These are phyloP conservation scores for Phenoliferia sp. DNA, from an alignment of 1,284 basidiomycete species.

Conservation along the genomic window DNA sequence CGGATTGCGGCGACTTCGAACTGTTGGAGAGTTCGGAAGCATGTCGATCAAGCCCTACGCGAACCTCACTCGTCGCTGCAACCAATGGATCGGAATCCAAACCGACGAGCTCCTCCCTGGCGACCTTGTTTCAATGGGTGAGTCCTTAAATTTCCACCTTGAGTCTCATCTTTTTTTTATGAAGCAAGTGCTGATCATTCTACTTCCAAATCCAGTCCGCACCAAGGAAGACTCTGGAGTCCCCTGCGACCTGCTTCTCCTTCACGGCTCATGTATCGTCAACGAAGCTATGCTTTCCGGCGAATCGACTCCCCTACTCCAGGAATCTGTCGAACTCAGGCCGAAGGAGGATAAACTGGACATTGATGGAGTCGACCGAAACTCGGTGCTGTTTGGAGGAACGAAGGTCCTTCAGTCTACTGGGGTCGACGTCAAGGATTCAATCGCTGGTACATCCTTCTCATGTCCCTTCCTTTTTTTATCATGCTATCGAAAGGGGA, in stretches of 20 bases:
- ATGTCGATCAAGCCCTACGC: slow-evolving; percentile 88
- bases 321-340: slow-evolving; percentile 84
- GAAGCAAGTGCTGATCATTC: too few relatives aligned
- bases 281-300: slow-evolving; percentile 98
- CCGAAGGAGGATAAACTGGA: slow-evolving; percentile 70
- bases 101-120: slow-evolving; percentile 83
- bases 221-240: slow-evolving; percentile 77
- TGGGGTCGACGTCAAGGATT: slow-evolving; percentile 32
- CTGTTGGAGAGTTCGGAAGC: slow-evolving; percentile 86
- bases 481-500: too few relatives aligned
- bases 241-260: slow-evolving; percentile 81
- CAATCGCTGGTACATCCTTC: slow-evolving; percentile 24
- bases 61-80: slow-evolving; percentile 71
- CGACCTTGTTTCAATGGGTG: slow-evolving; percentile 72
- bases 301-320: slow-evolving; percentile 88
- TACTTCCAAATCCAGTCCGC: too few relatives aligned
- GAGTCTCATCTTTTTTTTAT: too few relatives aligned
- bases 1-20: slow-evolving; percentile 64
- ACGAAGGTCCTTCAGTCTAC: slow-evolving; percentile 85
- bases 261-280: slow-evolving; percentile 85
- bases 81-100: slow-evolving; percentile 71
- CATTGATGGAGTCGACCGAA: slow-evolving; percentile 77
- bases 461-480: too few relatives aligned
- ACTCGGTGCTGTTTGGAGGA: slow-evolving; percentile 83
- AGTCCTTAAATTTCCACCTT: slow-evolving; percentile 1